These are phyloP conservation scores for Jatropha podagrica DNA, from an alignment of 441 rosid species.

Conservation along the genomic window DNA sequence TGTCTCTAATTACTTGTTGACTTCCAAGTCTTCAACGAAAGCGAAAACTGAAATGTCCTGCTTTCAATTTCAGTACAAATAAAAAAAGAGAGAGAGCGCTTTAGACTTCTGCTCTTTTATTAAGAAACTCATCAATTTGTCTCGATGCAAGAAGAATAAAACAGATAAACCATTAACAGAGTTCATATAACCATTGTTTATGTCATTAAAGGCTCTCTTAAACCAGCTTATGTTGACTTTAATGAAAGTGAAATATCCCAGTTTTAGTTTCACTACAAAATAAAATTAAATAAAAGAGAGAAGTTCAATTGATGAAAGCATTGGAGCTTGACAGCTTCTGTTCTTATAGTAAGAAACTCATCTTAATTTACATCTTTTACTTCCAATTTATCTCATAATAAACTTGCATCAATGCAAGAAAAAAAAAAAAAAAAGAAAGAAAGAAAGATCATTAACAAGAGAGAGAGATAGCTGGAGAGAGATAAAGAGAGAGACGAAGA, in stretches of 20 bases:
- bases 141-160: no score
- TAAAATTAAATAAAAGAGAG: not conserved
- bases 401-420: slow-evolving; percentile 30
- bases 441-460: slow-evolving; percentile 1
- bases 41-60: not conserved
- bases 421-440: not conserved
- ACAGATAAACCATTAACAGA: no score
- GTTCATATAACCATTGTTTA: no score
- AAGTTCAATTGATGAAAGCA: not conserved
- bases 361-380: slow-evolving; percentile 27
- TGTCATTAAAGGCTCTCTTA: no score
- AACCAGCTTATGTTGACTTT: not conserved
- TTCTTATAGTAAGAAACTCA: slow-evolving; percentile 12
- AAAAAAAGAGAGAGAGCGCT: not conserved
- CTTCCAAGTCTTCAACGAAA: not conserved
- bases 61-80: not conserved
- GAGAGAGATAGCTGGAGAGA: not conserved
- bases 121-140: no score
- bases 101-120: no score
- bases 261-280: not conserved
- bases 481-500: not conserved
- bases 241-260: not conserved
- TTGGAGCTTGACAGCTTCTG: slow-evolving; percentile 1
- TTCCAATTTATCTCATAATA: slow-evolving; percentile 26
- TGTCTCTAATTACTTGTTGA: not conserved